These are phyloP conservation scores for Fusarium sp. DNA, from an alignment of 2,329 filamentous ascomycete genomes.

Conservation along the genomic window DNA sequence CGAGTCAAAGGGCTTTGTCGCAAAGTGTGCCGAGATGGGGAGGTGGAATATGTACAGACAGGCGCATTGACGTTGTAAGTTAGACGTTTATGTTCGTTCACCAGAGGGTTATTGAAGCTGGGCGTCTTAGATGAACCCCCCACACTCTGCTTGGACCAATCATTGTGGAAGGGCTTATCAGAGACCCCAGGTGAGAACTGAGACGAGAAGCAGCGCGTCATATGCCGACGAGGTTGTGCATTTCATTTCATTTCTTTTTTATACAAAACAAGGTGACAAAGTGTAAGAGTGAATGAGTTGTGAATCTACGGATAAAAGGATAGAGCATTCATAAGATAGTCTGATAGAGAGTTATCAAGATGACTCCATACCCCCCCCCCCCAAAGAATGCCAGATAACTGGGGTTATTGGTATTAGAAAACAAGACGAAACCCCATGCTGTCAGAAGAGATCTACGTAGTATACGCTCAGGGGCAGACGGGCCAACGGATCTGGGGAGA, in stretches of 20 bases:
- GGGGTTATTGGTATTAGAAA: neutral
- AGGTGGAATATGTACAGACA: constrained; percentile 3
- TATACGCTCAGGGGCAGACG: constrained; percentile 26
- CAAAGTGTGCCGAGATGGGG: neutral
- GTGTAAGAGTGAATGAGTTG: neutral
- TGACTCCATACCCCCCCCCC: too few relatives aligned
- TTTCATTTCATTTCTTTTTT: constrained; percentile 35
- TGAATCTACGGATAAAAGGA: neutral
- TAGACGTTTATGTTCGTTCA: constrained; percentile 7
- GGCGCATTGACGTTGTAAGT: constrained; percentile 12
- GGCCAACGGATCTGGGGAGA: constrained; percentile 30
- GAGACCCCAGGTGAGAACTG: constrained; percentile 3
- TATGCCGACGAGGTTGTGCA: constrained; percentile 7
- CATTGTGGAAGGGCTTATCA: constrained; percentile 48
- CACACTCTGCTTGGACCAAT: constrained; percentile 46
- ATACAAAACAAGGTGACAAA: neutral
- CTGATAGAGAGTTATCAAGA: neutral
- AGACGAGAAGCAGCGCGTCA: constrained; percentile 14
- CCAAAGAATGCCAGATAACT: neutral
- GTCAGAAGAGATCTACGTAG: constrained; percentile 13
- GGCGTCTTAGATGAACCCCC: constrained; percentile 36
- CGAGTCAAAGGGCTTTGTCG: neutral
- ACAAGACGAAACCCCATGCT: neutral
- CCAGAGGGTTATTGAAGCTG: constrained; percentile 21
- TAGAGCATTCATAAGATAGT: constrained; percentile 15